Base-by-base conservation (phyloP, 805 yeast genomes). In the Schizosaccharomyces cryophilus region DNA sequence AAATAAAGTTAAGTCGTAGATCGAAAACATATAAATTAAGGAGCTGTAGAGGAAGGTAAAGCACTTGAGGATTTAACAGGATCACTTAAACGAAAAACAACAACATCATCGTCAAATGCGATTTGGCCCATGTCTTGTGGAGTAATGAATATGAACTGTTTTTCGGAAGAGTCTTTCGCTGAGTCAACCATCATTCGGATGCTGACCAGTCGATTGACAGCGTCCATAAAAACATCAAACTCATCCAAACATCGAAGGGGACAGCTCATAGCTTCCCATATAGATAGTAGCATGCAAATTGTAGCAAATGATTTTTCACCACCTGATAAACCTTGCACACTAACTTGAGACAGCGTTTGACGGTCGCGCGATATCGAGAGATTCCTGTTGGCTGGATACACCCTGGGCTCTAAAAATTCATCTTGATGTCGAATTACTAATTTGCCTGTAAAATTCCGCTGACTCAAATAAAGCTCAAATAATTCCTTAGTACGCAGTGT, bases 271-370 rank as follows among this genome's bases (percentile, higher is more conserved):
- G 87, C 83, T 64, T 81, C 81, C 99, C 99, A 93, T 35, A 95
- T 84, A 0, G 96, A 84, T 63, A 90, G 74, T 58, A 93, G 72
- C 62, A 93, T 76, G 0, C 96, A 85, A 64, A 90, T 82, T 69
- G 94, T 98, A 0, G 95, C 82, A 70, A 84, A 90, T 0, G 96
- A 87, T 69, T 89, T 89, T 69, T 93, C 98, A 58, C 99, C 99
- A 45, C 99, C 99, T 0, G 96, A 87, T 30, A 90, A 76, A 0
- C 96, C 84, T 65, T 82, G 85, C 3, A 87, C 87, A 47, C 83
- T 80, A 65, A 95, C 75, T 40, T 79, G 74, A 31, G 77, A 76
- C 48, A 76, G 77, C 62, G 79, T 82, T 19, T 24, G 42, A 17
- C 35, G 56, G 35, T 21, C n/a, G 9, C 26, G 38, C 60, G 75